These are phyloP conservation scores for Penicillium canariense DNA, from an alignment of 495 filamentous ascomycete genomes.

Conservation along the genomic window DNA sequence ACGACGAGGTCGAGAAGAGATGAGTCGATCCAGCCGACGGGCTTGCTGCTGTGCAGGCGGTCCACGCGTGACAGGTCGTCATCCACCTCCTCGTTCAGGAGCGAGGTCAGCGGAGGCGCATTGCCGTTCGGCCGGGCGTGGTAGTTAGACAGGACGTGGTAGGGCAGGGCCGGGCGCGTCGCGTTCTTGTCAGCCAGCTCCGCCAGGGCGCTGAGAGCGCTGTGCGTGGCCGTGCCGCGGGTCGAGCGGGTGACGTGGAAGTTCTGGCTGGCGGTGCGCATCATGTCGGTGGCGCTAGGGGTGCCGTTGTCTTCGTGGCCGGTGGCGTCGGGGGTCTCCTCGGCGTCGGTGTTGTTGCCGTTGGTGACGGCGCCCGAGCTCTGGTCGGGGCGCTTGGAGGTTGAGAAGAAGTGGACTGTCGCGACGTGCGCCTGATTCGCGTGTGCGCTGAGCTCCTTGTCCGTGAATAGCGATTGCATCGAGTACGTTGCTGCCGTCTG, in stretches of 20 bases:
- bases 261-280: conserved; percentile 62
- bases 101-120: conserved; percentile 48
- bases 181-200: conserved; percentile 62
- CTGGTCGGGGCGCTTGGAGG: conserved; percentile 50
- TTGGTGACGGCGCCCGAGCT: conserved; percentile 40
- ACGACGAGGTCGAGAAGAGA: conserved; percentile 38
- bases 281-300: conserved; percentile 61
- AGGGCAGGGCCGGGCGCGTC: conserved; percentile 63
- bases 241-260: conserved; percentile 72
- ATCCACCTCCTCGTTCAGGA: conserved; percentile 57
- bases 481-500: conserved; percentile 60
- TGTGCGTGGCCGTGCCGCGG: conserved; percentile 51
- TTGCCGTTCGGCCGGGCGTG: conserved; percentile 43
- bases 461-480: conserved; percentile 87
- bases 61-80: conserved; percentile 60
- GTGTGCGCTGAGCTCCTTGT: conserved; percentile 81
- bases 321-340: conserved; percentile 45
- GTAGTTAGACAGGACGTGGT: conserved; percentile 54
- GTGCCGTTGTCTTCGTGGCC: conserved; percentile 56
- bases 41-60: conserved; percentile 32
- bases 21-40: conserved; percentile 37
- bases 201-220: conserved; percentile 59
- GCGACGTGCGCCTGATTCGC: conserved; percentile 70
- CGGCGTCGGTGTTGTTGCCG: conserved; percentile 46
- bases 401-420: conserved; percentile 54